These are phyloP conservation scores for Ceratocystiopsis minuta DNA, from an alignment of 2,329 filamentous ascomycete genomes.

Conservation along the genomic window DNA sequence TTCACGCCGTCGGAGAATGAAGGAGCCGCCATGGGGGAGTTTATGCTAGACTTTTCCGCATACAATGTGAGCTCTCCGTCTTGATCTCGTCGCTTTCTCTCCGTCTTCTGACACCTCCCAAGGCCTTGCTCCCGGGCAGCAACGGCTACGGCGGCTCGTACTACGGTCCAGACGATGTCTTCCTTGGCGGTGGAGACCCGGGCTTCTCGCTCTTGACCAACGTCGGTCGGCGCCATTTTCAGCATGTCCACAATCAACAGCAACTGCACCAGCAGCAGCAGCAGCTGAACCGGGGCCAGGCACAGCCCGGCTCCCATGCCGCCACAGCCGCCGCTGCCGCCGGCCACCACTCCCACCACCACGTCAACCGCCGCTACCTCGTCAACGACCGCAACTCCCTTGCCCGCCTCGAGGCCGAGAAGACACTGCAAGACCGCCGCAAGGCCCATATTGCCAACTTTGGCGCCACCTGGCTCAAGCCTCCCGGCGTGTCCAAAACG, in stretches of 20 bases:
- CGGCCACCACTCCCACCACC: constrained; percentile 1
- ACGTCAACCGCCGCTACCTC: constrained; percentile 13
- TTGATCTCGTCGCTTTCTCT: background rate
- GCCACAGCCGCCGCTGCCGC: constrained; percentile 13
- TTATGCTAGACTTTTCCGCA: constrained; percentile 8
- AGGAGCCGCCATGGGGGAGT: constrained; percentile 6
- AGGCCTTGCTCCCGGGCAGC: constrained; percentile 6
- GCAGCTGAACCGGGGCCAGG: constrained; percentile 11
- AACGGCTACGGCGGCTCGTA: constrained; percentile 5
- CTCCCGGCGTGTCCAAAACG: constrained; percentile 75
- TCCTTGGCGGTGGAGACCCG: constrained; percentile 15
- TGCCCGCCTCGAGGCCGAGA: constrained; percentile 54
- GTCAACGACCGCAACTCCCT: constrained; percentile 42
- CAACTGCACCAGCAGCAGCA: constrained; percentile 6
- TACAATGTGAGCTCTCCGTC: constrained; percentile 6
- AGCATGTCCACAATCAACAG: constrained; percentile 1
- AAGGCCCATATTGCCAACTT: constrained; percentile 73
- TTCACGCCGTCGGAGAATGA: no score
- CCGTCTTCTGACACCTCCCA: background rate
- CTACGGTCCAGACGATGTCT: constrained; percentile 8
- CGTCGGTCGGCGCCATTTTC: no score
- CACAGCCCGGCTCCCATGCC: constrained; percentile 1
- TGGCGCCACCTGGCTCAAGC: constrained; percentile 77
- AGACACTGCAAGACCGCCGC: constrained; percentile 56
- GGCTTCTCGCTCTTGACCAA: constrained; percentile 9